Evolutionary conservation across 176 grass and related monocot species (phyloP).

Genomic region (Chloris gayana): DNA sequence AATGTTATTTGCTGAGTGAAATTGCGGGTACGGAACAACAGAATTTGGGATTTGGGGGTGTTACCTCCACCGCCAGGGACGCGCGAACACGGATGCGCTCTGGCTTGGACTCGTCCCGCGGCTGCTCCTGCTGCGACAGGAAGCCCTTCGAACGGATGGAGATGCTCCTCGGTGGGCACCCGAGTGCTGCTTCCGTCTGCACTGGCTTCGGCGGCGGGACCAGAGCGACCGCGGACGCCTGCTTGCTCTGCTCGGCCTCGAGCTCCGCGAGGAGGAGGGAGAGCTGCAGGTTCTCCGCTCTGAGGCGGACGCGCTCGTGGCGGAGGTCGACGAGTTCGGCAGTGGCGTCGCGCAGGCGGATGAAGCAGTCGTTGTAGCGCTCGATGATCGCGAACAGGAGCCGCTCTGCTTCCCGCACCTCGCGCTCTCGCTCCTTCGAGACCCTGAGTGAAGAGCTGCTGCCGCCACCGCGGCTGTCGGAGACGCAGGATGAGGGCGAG

Average conservation of each 20-base stretch:
- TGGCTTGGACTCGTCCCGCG: slow-evolving; percentile 31
- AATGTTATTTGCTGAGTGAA: neutral
- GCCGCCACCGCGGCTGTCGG: slow-evolving; percentile 1
- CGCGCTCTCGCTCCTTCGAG: slow-evolving; percentile 29
- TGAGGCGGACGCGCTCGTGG: slow-evolving; percentile 58
- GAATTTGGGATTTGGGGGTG: slow-evolving; percentile 34
- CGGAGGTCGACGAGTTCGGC: slow-evolving; percentile 53
- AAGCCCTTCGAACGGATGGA: slow-evolving; percentile 58
- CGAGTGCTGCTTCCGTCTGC: slow-evolving; percentile 36
- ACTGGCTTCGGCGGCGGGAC: slow-evolving; percentile 32
- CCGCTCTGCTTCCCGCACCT: slow-evolving; percentile 47
- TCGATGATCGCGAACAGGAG: slow-evolving; percentile 58
- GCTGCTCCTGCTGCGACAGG: slow-evolving; percentile 37
- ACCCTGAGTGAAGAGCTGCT: slow-evolving; percentile 11
- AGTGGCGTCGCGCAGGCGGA: slow-evolving; percentile 44
- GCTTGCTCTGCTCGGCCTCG: slow-evolving; percentile 52
- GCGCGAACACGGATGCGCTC: slow-evolving; percentile 56
- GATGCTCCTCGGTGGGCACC: slow-evolving; percentile 61
- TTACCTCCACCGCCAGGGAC: slow-evolving; percentile 41
- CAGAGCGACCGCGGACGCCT: slow-evolving; percentile 19
- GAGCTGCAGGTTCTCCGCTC: slow-evolving; percentile 59
- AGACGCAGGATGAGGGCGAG: slow-evolving; percentile 30
- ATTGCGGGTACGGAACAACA: neutral
- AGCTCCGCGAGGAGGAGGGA: slow-evolving; percentile 54
- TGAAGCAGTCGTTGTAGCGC: slow-evolving; percentile 71